A percentile compares a stretch with the other conserved stretches of the same genome.
phyloP scores from a whole-genome alignment of 805 yeast genomes.

The Debaryomyces hansenii region DNA sequence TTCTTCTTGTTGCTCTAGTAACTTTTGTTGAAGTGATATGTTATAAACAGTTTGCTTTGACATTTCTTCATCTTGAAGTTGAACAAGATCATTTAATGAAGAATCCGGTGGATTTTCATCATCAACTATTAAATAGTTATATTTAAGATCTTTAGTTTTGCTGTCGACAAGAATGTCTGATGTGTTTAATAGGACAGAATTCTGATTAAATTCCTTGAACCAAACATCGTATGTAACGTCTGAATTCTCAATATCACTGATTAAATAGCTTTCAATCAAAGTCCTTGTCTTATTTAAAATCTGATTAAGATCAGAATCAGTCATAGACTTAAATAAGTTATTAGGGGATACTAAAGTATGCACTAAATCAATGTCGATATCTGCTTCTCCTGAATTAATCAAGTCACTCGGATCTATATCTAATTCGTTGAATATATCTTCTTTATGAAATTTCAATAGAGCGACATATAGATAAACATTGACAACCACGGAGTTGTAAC shows the following conservation, averaged over 20 bases:
- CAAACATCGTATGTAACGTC: conserved; percentile 26
- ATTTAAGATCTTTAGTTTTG: conserved; percentile 5
- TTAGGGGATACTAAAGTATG: conserved; percentile 37
- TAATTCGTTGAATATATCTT: conserved; percentile 35
- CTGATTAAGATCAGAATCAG: conserved; percentile 26
- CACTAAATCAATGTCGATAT: conserved; percentile 32
- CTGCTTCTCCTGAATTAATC: conserved; percentile 4
- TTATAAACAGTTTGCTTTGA: conserved; percentile 25
- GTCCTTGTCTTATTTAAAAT: conserved; percentile 26
- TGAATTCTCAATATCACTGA: conserved; percentile 18
- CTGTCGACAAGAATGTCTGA: conserved; percentile 17
- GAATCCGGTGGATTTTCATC: neutral
- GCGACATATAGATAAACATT: conserved; percentile 64
- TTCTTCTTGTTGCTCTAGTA: conserved; percentile 24
- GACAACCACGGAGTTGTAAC: conserved; percentile 52
- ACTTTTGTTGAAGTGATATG: conserved; percentile 19
- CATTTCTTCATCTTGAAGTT: conserved; percentile 34
- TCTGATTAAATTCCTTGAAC: conserved; percentile 33
- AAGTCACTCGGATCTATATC: conserved; percentile 9
- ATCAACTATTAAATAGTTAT: conserved; percentile 3
- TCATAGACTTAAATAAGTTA: conserved; percentile 23
- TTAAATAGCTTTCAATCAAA: conserved; percentile 24
- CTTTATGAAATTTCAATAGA: conserved; percentile 47
- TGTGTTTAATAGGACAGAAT: conserved; percentile 36
- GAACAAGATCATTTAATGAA: conserved; percentile 15